A percentile compares a stretch with the other conserved stretches of the same genome.
phyloP scores from a whole-genome alignment of 225 moss, liverwort and hornwort species.

The Neckera pumila region DNA sequence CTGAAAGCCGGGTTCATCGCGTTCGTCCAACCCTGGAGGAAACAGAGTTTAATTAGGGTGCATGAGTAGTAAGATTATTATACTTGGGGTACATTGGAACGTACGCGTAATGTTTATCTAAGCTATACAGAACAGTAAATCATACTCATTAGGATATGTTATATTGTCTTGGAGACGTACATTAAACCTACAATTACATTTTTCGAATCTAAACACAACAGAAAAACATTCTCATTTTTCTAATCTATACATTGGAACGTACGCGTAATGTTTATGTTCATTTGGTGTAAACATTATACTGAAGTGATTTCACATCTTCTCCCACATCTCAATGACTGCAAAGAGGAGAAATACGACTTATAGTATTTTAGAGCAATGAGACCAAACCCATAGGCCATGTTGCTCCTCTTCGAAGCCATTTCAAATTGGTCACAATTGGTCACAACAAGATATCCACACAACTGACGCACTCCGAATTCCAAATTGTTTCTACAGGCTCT shows the following conservation, averaged over 20 bases:
- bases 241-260: not conserved
- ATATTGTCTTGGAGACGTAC: not conserved
- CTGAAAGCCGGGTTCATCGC: constrained; percentile 30
- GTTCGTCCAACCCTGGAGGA: constrained; percentile 34
- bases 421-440: not conserved
- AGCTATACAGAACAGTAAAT: not conserved
- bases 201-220: too few relatives aligned
- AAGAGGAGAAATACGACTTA: not conserved
- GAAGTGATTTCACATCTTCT: not conserved
- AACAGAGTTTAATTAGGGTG: not conserved
- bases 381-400: not conserved
- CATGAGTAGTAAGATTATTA: not conserved
- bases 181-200: not conserved
- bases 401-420: not conserved
- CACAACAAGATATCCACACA: not conserved
- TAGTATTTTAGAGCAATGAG: not conserved
- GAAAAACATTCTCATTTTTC: too few relatives aligned
- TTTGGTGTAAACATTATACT: not conserved
- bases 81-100: not conserved
- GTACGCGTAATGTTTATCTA: not conserved
- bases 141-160: not conserved
- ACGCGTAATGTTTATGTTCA: not conserved
- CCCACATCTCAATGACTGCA: not conserved
- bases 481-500: not conserved
- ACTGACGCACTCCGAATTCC: not conserved